Base-by-base conservation (phyloP, 257 asterid genomes). In the Solanum dulcamara region DNA sequence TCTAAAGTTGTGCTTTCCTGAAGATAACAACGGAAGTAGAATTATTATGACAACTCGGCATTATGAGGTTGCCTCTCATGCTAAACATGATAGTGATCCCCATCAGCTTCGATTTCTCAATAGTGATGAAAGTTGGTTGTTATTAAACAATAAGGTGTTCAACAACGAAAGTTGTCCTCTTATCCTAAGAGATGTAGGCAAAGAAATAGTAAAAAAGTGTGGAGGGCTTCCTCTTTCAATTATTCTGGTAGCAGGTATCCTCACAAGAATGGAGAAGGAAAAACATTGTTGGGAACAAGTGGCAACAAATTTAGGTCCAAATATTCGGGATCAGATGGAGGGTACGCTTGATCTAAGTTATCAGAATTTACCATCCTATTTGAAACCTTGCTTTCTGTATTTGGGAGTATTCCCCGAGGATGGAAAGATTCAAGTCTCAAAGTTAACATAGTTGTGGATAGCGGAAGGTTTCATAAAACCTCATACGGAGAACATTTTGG, bases 201-300 rank as follows among this genome's bases (percentile, higher is more conserved):
- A 67, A 86, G 3, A 28, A 59, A 89, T 89, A 6, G 90, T 89
- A 17, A 11, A 2, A 32, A 80, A 66, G 8, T 91, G 92, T 17
- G 12, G 28, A 0, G 93, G 93, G 10, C 37, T 89, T n/a, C 92
- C 93, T 24, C 88, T 91, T 26, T 81, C 88, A 3, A 86, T 91
- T 13, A 89, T 90, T 85, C 86, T 90, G 11, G 59, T 87, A n/a
- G 92, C 91, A 67, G 91, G 90, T 14, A 75, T 88, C 51, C 90
- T 91, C 51, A 79, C 75, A 17, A 75, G 8, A 5, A 50, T 30
- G 86, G 50, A 37, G 30, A 70, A 53, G 68, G 84, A 59, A 11
- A 82, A 81, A 77, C 84, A 72, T 22, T 53, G 38, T 0, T 91
- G 92, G 91, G 50, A 48, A 67, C 44, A 72, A 14, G 89, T 90